Base-by-base conservation (phyloP, 164 flowering plant genomes). In the Magnolia kwangsiensis region DNA sequence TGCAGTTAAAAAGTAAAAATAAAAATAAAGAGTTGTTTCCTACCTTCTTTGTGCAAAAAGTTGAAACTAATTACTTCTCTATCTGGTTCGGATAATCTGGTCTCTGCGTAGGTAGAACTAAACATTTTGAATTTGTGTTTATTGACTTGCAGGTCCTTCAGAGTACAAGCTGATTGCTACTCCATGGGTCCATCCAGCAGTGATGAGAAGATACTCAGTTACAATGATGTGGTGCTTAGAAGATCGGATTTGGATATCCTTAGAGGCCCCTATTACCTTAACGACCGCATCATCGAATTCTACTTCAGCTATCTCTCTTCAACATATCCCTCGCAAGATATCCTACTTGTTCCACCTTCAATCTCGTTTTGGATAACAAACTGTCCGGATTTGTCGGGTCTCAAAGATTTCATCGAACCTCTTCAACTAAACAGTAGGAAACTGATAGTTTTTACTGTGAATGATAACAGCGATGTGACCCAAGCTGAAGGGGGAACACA, bases 211-310 rank as follows among this genome's bases (percentile, higher is more conserved):
- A 86, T 93, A 45, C 89, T 95, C 14, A 91, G 90, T 85, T 95
- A 91, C 88, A 85, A 86, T n/a, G 97, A 93, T 77, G 94, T 89
- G 55, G 94, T 93, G 21, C 88, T 90, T 7, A 81, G 99, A 75
- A 79, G 81, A 80, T 93, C 92, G 4, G 99, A 95, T 76, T 74
- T 91, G 75, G 86, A 84, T 67, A 95, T 95, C 69, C 95, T 92
- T 1, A 80, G 85, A 18, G 92, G 94, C 27, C 92, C 88, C 16
- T 59, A 81, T 69, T 94, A 76, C 74, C 89, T 96, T 13, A 96
- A 96, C 75, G 99, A 94, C 71, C 91, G 93, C n/a, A 86, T 92
- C 58, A 89, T 96, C 6, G 97, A 92, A 79, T 96, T 96, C 78
- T 94, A 90, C 71, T 89, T 94, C 78, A 90, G 90, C 76, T 88